Evolutionary conservation across 2,329 filamentous ascomycete genomes (phyloP).

Genomic region (Talaromyces sp.): DNA sequence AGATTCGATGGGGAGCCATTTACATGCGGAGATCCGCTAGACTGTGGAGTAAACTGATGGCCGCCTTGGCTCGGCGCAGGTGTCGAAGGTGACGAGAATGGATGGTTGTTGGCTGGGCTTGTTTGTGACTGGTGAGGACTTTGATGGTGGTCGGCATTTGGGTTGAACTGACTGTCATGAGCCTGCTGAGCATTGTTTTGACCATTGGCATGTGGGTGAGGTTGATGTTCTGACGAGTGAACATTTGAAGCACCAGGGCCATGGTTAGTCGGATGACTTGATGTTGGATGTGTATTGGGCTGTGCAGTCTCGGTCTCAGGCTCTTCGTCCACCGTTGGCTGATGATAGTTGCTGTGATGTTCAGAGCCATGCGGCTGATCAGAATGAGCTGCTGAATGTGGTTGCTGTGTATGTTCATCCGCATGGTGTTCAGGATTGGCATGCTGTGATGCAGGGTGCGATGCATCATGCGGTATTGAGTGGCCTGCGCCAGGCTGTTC

Average conservation of each 20-base stretch:
- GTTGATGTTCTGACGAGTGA: not conserved
- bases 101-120: not conserved
- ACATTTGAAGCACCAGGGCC: not conserved
- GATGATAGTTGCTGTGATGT: not conserved
- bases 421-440: not conserved
- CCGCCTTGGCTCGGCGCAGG: not conserved
- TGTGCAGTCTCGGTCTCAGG: not conserved
- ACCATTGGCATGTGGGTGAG: not conserved
- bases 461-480: not conserved
- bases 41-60: slow-evolving; percentile 1
- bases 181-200: not conserved
- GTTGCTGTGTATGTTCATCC: not conserved
- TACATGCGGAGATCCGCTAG: not conserved
- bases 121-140: not conserved
- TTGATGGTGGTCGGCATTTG: not conserved
- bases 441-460: not conserved
- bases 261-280: not conserved
- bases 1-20: not conserved
- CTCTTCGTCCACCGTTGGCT: not conserved
- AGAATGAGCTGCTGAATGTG: not conserved
- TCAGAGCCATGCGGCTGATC: not conserved
- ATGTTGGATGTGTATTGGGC: not conserved
- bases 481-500: not conserved
- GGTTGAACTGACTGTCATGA: not conserved
- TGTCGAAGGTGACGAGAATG: not conserved